Conservation (phyloP, 1,284 basidiomycete species). For the Gomphus sp. region DNA sequence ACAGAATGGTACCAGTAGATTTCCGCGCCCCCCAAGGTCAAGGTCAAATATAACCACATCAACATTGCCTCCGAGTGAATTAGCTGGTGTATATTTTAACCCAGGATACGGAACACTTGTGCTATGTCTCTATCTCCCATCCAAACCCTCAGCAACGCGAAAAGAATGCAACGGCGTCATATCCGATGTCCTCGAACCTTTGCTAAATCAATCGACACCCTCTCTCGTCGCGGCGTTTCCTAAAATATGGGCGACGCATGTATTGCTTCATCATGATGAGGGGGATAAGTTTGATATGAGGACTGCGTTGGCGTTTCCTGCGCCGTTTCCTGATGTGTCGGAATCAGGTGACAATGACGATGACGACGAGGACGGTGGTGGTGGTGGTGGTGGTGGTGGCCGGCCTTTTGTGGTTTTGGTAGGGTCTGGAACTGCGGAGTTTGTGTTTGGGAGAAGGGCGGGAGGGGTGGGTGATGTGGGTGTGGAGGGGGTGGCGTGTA, state of each 20-base stretch:
- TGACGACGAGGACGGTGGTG: too few relatives aligned
- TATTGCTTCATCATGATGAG: neutral
- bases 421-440: neutral
- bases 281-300: neutral
- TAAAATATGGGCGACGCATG: neutral
- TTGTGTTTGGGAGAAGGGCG: neutral
- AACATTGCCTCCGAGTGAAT: neutral
- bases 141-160: neutral
- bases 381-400: too few relatives aligned
- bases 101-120: slow-evolving; percentile 5
- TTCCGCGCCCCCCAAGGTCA: neutral
- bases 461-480: neutral
- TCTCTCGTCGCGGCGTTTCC: neutral
- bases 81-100: slow-evolving; percentile 4
- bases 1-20: neutral
- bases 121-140: neutral
- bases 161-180: neutral
- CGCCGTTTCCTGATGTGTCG: neutral
- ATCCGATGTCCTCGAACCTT: neutral
- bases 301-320: neutral
- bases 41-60: neutral
- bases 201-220: neutral
- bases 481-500: neutral
- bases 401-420: neutral
- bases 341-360: too few relatives aligned